Base-by-base conservation (phyloP, 352 stramenopile species). In the Phytophthora pisi region DNA sequence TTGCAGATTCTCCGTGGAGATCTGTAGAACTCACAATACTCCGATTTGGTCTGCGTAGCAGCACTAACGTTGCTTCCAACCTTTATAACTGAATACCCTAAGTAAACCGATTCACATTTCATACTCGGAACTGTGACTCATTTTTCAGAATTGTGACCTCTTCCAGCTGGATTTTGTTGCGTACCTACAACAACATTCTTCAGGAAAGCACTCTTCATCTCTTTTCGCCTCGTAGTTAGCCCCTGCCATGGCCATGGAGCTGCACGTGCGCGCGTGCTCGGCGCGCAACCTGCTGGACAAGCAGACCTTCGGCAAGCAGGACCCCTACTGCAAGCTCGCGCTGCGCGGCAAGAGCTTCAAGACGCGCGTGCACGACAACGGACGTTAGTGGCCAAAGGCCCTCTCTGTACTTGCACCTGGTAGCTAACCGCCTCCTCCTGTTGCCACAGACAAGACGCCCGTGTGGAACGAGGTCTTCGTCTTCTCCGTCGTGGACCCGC, bases 381-480 rank as follows among this genome's bases (percentile, higher is more conserved):
- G 87, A 63, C 73, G 87, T 92, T 38, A 53, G 82, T 76, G 45
- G 13, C 34, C 18, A 2, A 13, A 9, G 6, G 0, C 16, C 42
- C 45, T 31, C 0, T 3, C 28, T 9, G 3, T 45, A 11, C 30
- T 7, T 45, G 11, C 13, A 40, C 13, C 34, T 15, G 16, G 9
- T 16, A 40, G 34, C 24, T 3, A 11, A 57, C 55, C 10, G 31
- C 42, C 5, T 65, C 28, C 47, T 30, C 11, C 16, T n/a, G 8
- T 36, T 2, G 10, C 26, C 42, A 4, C 50, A 92, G 84, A 92
- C 52, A 83, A 81, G 43, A 81, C 84, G 50, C 87, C 87, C 2
- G 78, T 89, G 26, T 95, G 87, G 87, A 92, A 95, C 61, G 84
- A 95, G 61, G 82, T 86, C 58, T 95, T 95, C 57, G 78, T 89